A percentile compares a stretch with the other conserved stretches of the same genome.
These are phyloP conservation scores for Solanum ossicruentum DNA, from an alignment of 257 asterid genomes.

Conservation along the genomic window DNA sequence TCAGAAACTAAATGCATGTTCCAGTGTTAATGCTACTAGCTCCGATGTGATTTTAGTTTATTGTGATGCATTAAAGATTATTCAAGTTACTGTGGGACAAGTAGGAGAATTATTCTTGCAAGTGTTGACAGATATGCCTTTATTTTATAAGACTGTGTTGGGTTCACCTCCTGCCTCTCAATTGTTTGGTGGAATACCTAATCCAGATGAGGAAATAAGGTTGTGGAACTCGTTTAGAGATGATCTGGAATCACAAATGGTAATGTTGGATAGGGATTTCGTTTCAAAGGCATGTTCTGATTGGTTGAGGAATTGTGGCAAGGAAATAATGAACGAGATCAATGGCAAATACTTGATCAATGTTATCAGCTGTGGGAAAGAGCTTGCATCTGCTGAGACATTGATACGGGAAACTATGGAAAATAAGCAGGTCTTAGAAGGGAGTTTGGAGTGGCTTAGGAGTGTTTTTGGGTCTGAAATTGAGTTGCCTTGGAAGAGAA, in stretches of 20 bases:
- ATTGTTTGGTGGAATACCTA: slow-evolving; percentile 94
- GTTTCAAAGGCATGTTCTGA: slow-evolving; percentile 78
- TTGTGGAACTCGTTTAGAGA: slow-evolving; percentile 85
- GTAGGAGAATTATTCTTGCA: slow-evolving; percentile 92
- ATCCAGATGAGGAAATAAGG: slow-evolving; percentile 87
- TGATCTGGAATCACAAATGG: slow-evolving; percentile 67
- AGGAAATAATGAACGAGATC: slow-evolving; percentile 66
- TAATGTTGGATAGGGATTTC: slow-evolving; percentile 50
- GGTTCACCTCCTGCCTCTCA: slow-evolving; percentile 97
- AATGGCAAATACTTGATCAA: slow-evolving; percentile 73
- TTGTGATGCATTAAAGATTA: slow-evolving; percentile 73
- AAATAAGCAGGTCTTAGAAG: slow-evolving; percentile 79
- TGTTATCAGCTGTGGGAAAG: slow-evolving; percentile 72
- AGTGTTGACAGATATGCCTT: slow-evolving; percentile 84
- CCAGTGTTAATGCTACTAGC: slow-evolving; percentile 45
- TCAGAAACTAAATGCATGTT: slow-evolving; percentile 64
- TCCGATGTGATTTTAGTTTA: slow-evolving; percentile 70
- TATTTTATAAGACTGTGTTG: slow-evolving; percentile 73
- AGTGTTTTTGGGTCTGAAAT: slow-evolving; percentile 96
- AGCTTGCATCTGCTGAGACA: slow-evolving; percentile 85
- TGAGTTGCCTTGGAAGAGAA: slow-evolving; percentile 96
- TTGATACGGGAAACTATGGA: slow-evolving; percentile 89
- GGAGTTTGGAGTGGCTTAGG: slow-evolving; percentile 97
- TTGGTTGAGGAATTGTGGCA: slow-evolving; percentile 90
- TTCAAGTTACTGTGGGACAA: slow-evolving; percentile 86